Evolutionary conservation across 768 basidiomycete species (phyloP).

Genomic region (Tricholoma bakamatsutake): DNA sequence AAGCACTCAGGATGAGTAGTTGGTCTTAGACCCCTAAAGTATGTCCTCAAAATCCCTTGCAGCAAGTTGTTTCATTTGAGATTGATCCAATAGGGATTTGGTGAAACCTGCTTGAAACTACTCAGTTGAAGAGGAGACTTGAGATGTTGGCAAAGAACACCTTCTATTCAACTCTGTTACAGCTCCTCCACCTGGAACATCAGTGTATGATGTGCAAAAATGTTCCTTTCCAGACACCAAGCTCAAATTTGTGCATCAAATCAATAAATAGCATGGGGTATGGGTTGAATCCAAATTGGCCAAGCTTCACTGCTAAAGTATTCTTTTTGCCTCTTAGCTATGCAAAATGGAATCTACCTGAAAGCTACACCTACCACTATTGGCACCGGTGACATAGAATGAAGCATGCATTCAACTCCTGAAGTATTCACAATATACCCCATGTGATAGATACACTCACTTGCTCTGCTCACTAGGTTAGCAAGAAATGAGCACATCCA

Average conservation of each 20-base stretch:
- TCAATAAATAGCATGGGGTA: slow-evolving; percentile 21
- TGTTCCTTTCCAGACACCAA: no score
- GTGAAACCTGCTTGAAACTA: background rate
- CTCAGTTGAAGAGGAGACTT: background rate
- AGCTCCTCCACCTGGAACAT: no score
- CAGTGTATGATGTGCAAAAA: no score
- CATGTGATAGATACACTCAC: background rate
- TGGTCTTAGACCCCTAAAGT: background rate
- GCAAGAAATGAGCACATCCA: background rate
- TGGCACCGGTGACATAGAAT: background rate
- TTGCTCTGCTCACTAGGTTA: background rate
- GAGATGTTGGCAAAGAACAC: no score
- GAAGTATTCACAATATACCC: background rate
- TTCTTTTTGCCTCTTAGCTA: background rate
- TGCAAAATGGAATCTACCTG: background rate
- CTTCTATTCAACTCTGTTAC: no score
- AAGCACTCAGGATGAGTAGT: background rate
- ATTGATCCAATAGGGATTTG: no score
- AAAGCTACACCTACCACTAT: background rate
- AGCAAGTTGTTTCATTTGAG: no score
- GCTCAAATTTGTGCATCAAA: slow-evolving; percentile 19
- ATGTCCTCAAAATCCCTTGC: no score
- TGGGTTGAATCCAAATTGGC: slow-evolving; percentile 3
- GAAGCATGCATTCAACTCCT: background rate
- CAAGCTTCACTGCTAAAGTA: background rate